Evolutionary conservation across 345 rosid species (phyloP).

Genomic region (Melaleuca alternifolia): DNA sequence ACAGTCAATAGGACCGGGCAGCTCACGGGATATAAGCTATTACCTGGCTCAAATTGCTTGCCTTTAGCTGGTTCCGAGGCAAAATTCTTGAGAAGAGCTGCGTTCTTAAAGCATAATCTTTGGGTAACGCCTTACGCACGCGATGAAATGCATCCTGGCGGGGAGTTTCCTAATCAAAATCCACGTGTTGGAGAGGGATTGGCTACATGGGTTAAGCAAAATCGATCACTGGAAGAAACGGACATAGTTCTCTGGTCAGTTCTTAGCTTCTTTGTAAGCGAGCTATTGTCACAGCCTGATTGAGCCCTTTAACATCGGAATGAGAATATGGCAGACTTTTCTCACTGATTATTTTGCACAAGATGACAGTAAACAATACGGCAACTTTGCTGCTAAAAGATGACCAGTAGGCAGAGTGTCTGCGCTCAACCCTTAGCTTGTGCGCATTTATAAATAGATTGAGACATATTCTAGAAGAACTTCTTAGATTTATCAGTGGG

Average conservation of each 20-base stretch:
- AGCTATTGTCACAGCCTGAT: neutral
- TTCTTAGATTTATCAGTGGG: neutral
- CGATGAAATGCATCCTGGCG: constrained; percentile 61
- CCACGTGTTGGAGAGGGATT: constrained; percentile 69
- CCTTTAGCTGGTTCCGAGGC: constrained; percentile 73
- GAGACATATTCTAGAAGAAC: neutral
- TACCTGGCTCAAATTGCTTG: constrained; percentile 66
- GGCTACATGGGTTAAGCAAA: constrained; percentile 64
- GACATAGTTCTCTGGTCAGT: constrained; percentile 65
- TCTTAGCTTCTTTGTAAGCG: neutral
- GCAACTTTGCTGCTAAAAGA: neutral
- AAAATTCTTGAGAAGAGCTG: constrained; percentile 52
- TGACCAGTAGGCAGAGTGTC: neutral
- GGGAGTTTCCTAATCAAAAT: constrained; percentile 75
- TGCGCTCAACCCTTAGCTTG: neutral
- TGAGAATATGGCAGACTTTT: neutral
- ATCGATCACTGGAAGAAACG: constrained; percentile 57
- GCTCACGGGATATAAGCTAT: constrained; percentile 55
- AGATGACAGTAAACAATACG: neutral
- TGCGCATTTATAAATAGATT: neutral
- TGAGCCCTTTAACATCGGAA: neutral
- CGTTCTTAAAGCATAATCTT: constrained; percentile 63
- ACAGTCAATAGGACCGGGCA: constrained; percentile 69
- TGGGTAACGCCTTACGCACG: constrained; percentile 61
- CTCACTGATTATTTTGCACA: neutral